Evolutionary conservation across 768 basidiomycete genomes (phyloP), one percentile per base, ranked within the genome.

Genomic region (Amanita polypyramis): DNA sequence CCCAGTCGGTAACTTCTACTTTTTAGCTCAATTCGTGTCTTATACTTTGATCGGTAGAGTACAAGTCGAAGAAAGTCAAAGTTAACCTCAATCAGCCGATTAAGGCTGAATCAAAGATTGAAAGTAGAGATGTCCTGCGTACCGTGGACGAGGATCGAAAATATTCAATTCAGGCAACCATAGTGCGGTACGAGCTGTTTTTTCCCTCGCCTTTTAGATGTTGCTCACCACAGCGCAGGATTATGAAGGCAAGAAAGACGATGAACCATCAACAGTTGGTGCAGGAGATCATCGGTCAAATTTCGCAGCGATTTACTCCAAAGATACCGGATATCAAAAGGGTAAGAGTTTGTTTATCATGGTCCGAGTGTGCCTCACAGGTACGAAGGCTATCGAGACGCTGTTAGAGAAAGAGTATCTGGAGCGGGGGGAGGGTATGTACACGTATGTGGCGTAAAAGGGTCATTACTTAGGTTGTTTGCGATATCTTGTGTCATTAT

Each of bases 321-420:
- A 92, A 91, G 70, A 87, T 97, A 43, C 82, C 90, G 2, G 93
- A 96, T 60, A 93, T 98, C 68, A 98, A 98, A 66, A 94, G 94
- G 80, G 89, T 87, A 12, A 5, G 63, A 35, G 2, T 41, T 42
- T 15, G 47, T 14, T 44, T 39, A 56, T 27, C 58, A 49, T 54
- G 66, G 56, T 25, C 17, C 39, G 5, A 35, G 47, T 27, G 58
- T 53, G 40, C 30, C n/a, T 75, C 4, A 83, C 80, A 1, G 88
- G 11, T 25, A 11, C 12, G 7, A 51, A 88, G 85, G 88, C 89
- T 2, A 95, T 97, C 50, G 92, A 95, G 60, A 80, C 81, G n/a
- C 70, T 98, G 14, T 70, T 97, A 41, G 95, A 97, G 69, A 95
- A 95, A 68, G 95, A 99, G 63, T 99, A 97, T 64, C 85, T 99